Conservation (phyloP, 257 asterid species). For the Nicotiana otophora region DNA sequence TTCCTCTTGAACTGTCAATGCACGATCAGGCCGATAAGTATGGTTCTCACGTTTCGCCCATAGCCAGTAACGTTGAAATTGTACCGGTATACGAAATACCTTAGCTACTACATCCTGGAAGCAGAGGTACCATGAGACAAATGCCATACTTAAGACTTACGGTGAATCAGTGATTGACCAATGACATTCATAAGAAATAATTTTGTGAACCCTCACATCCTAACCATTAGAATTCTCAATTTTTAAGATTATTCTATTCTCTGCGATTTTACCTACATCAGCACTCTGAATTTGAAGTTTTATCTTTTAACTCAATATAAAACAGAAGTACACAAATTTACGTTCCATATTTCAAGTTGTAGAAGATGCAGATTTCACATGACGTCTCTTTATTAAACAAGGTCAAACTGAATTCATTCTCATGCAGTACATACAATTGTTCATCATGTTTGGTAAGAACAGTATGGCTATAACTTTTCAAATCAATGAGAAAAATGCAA, state of each 20-base stretch:
- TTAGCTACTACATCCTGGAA: constrained; percentile 75
- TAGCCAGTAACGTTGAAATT: constrained; percentile 73
- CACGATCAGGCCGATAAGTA: constrained; percentile 76
- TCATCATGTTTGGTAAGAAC: neutral
- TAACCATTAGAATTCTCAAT: neutral
- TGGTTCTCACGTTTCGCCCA: constrained; percentile 88
- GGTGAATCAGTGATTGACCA: neutral
- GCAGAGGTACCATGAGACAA: neutral
- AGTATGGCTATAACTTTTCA: neutral
- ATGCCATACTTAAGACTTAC: neutral
- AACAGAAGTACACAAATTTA: neutral
- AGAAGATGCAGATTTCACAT: neutral
- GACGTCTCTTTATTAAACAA: neutral
- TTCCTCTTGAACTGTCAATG: constrained; percentile 64
- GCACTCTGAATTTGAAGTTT: neutral
- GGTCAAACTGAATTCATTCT: neutral
- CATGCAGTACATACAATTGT: neutral
- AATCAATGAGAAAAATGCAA: neutral
- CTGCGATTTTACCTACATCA: neutral
- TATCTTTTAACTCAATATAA: neutral
- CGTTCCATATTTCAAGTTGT: neutral
- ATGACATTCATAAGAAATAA: neutral
- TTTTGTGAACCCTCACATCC: neutral
- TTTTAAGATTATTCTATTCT: too few species aligned
- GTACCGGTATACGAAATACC: constrained; percentile 66